These are phyloP conservation scores for Fusarium sp. DNA, from an alignment of 2,329 filamentous ascomycete species.

Conservation along the genomic window DNA sequence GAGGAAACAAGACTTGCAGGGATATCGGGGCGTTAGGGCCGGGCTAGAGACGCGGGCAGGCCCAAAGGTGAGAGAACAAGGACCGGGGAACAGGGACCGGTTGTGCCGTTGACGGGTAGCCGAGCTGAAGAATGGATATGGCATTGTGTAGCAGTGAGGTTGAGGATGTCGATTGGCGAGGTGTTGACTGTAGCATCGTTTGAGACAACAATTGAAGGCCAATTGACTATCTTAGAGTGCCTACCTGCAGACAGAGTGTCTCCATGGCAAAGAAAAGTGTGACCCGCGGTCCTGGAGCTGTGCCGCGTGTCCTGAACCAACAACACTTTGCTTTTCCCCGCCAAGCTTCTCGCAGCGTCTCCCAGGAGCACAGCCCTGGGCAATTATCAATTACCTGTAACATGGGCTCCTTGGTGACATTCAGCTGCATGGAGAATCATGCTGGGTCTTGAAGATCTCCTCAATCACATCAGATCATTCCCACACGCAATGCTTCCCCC, in stretches of 20 bases:
- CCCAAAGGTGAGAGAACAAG: neutral
- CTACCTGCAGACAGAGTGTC: neutral
- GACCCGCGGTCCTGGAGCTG: neutral
- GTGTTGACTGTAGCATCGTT: neutral
- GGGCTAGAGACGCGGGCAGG: neutral
- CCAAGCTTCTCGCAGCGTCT: neutral
- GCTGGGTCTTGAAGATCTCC: neutral
- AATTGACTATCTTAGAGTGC: neutral
- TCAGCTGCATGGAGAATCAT: neutral
- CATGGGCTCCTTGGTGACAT: neutral
- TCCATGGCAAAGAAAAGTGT: neutral
- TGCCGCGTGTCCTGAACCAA: neutral
- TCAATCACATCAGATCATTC: neutral
- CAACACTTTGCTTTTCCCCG: neutral
- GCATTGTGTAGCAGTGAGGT: neutral
- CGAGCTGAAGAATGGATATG: constrained; percentile 1
- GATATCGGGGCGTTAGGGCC: neutral
- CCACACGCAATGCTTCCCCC: neutral
- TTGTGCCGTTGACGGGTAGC: neutral
- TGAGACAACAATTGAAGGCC: neutral
- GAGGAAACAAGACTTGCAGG: neutral
- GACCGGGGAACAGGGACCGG: neutral
- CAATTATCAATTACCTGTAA: neutral
- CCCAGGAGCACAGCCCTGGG: neutral
- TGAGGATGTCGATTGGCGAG: neutral